phyloP scores from a whole-genome alignment of 176 grass and related monocot genomes.

The Oryza meyeriana region DNA sequence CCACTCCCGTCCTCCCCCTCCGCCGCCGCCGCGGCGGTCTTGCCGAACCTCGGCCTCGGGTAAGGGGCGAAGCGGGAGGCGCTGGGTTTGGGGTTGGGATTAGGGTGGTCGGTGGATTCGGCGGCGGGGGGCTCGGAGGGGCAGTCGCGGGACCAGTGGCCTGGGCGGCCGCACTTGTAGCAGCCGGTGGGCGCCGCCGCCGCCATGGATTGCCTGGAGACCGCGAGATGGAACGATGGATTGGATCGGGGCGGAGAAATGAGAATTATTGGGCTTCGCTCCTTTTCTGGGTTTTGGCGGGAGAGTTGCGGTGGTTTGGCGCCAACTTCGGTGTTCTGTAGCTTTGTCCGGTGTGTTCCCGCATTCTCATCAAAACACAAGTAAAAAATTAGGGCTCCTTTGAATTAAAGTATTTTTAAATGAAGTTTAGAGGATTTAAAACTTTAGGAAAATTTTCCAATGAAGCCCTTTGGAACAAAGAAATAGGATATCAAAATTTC shows the following conservation, averaged over 20 bases:
- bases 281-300: neutral
- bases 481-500: no score
- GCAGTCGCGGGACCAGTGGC: constrained; percentile 90
- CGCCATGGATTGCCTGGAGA: neutral
- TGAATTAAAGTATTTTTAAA: no score
- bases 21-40: neutral
- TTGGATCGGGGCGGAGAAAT: neutral
- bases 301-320: neutral
- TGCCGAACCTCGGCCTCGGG: constrained; percentile 14
- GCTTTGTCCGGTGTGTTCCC: no score
- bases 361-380: no score
- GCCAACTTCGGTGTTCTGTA: neutral
- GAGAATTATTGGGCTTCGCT: neutral
- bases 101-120: constrained; percentile 19
- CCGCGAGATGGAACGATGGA: neutral
- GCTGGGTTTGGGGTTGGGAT: constrained; percentile 22
- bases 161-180: constrained; percentile 75
- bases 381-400: no score
- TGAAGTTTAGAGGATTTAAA: no score
- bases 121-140: constrained; percentile 34
- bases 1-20: neutral
- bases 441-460: no score
- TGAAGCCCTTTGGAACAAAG: no score
- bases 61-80: constrained; percentile 25
- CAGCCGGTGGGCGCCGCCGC: constrained; percentile 61